These are phyloP conservation scores for Boletus patriciae DNA, from an alignment of 768 basidiomycete species.

Conservation along the genomic window DNA sequence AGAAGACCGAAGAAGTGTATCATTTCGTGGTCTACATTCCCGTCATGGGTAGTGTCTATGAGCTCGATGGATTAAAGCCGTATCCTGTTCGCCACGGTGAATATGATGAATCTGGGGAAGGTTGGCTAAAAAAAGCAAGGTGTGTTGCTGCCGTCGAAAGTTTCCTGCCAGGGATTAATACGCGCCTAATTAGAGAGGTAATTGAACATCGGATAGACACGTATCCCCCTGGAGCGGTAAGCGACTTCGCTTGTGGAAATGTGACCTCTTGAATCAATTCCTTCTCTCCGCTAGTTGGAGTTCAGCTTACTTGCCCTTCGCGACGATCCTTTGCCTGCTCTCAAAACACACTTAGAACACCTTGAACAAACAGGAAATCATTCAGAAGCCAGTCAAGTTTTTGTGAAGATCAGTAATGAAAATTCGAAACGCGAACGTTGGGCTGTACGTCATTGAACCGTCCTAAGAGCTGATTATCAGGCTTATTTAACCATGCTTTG, in stretches of 20 bases:
- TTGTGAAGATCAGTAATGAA: constrained; percentile 61
- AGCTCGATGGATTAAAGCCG: constrained; percentile 87
- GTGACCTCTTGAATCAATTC: constrained; percentile 8
- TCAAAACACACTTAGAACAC: constrained; percentile 58
- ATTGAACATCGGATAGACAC: constrained; percentile 88
- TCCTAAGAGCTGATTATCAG: not conserved
- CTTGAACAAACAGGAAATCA: constrained; percentile 45
- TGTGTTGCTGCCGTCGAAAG: constrained; percentile 29
- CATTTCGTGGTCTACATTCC: constrained; percentile 97
- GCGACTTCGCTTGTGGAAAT: constrained; percentile 29
- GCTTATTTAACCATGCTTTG: constrained; percentile 9
- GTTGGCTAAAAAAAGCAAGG: constrained; percentile 84
- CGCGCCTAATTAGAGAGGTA: constrained; percentile 54
- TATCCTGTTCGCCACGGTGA: constrained; percentile 80
- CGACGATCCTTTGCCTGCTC: constrained; percentile 71
- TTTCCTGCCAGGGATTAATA: constrained; percentile 20
- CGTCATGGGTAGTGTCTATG: constrained; percentile 78
- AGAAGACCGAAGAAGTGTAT: constrained; percentile 80
- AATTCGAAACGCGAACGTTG: constrained; percentile 75
- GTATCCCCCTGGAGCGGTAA: constrained; percentile 84
- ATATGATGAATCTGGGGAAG: constrained; percentile 65
- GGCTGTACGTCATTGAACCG: constrained; percentile 57
- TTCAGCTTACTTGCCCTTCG: constrained; percentile 90
- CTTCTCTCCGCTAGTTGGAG: constrained; percentile 58
- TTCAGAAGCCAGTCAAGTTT: constrained; percentile 50